These are phyloP conservation scores for Candida nemodendra DNA, from an alignment of 805 yeast genomes.

Conservation along the genomic window DNA sequence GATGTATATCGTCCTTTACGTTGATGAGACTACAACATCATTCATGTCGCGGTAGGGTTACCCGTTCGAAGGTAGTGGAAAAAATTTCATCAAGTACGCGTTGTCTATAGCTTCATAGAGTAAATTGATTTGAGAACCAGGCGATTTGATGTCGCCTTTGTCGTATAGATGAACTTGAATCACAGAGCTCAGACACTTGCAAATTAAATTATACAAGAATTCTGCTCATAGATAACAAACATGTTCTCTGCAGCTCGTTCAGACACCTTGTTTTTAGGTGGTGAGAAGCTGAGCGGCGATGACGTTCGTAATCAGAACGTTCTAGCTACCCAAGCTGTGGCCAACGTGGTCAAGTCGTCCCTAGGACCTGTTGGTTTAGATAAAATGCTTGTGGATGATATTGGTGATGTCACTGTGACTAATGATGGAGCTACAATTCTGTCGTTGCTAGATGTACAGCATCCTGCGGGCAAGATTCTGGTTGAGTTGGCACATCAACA, in stretches of 20 bases:
- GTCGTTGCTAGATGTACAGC: constrained; percentile 89
- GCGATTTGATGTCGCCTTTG: no score
- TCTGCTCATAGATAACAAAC: no score
- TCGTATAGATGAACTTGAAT: no score
- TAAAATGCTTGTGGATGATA: constrained; percentile 97
- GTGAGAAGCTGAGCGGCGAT: constrained; percentile 93
- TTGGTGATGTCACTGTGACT: constrained; percentile 98
- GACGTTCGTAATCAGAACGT: constrained; percentile 96
- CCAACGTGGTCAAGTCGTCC: constrained; percentile 85
- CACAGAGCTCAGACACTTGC: no score
- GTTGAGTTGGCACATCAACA: constrained; percentile 98
- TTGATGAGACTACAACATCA: no score
- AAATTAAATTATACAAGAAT: no score
- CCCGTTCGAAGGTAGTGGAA: no score
- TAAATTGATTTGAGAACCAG: no score
- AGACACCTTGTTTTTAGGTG: constrained; percentile 92
- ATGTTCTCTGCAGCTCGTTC: constrained; percentile 81
- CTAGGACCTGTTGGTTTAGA: constrained; percentile 98
- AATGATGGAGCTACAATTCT: constrained; percentile 98
- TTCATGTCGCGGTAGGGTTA: no score
- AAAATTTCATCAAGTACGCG: constrained; percentile 1
- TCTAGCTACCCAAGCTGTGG: constrained; percentile 84
- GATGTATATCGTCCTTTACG: no score
- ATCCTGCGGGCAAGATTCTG: constrained; percentile 96
- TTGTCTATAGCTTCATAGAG: no score